Evolutionary conservation across 495 filamentous ascomycete genomes (phyloP), one percentile per base, ranked within the genome.

Genomic region (Hypoxylon intermedium): DNA sequence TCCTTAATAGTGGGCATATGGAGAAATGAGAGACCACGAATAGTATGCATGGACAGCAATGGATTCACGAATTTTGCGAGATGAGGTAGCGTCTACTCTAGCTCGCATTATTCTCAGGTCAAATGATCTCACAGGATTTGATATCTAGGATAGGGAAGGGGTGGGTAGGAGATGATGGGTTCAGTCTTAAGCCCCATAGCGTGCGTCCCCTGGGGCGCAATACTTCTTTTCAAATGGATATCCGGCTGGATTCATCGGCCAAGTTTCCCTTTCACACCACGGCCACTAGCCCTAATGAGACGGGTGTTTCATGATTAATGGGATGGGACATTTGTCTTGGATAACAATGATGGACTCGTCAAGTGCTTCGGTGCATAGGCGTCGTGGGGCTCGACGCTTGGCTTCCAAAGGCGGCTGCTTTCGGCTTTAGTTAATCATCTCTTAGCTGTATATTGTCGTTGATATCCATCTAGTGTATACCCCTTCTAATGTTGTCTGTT

Each of bases 1-100:
- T 97, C 66, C 81, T 97, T 59, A 98, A 98, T 73, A 91, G 96
- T 69, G 92, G 91, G n/a, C 88, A 92, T 72, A 88, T 85, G 72
- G 93, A 97, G 74, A 89, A 82, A 64, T 71, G 28, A 58, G 45
- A 46, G 50, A 9, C 38, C 11, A 58, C 42, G 43, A 62, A 46
- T 18, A 42, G 16, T 40, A 53, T 26, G 52, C 23, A 30, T 20
- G 40, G 23, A 34, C 23, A 16, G 57, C 21, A 43, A 54, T 30
- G 26, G 21, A 18, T 42, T 31, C 15, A 60, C 7, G 41, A n/a
- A 30, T 23, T 18, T 33, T 41, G 15, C 21, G 6, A 28, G 15
- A 11, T n/a, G n/a, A n/a, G n/a, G n/a, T n/a, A n/a, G n/a, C n/a
- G n/a, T n/a, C n/a, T n/a, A n/a, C n/a, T n/a, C n/a, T n/a, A n/a